Evolutionary conservation across 371 early-diverging fungal genomes (phyloP).

Genomic region (Mortierella sp.): DNA sequence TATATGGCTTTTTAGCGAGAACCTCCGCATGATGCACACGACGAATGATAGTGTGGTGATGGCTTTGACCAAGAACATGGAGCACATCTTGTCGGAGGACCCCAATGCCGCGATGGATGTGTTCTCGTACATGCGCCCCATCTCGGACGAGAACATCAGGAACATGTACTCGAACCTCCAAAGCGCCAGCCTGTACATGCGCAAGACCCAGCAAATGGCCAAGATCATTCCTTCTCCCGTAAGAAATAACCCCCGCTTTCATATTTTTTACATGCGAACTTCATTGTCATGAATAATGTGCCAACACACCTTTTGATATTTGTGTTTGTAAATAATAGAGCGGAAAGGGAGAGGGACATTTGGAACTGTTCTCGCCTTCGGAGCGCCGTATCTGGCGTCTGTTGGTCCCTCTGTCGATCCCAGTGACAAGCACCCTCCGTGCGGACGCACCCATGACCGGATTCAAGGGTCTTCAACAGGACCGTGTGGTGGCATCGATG

Average conservation of each 20-base stretch:
- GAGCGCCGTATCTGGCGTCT: constrained; percentile 73
- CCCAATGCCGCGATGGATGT: constrained; percentile 57
- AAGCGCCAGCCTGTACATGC: constrained; percentile 63
- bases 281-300: too few relatives aligned
- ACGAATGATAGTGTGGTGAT: constrained; percentile 53
- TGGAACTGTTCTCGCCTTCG: constrained; percentile 73
- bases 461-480: constrained; percentile 65
- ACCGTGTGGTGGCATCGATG: constrained; percentile 68
- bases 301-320: too few relatives aligned
- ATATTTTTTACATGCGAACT: neutral
- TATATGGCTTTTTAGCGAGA: constrained; percentile 14
- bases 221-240: constrained; percentile 65
- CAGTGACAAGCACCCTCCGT: constrained; percentile 55
- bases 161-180: constrained; percentile 65
- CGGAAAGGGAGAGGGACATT: constrained; percentile 71
- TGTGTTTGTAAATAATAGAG: constrained; percentile 58
- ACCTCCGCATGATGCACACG: constrained; percentile 51
- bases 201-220: constrained; percentile 69
- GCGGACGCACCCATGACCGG: constrained; percentile 60
- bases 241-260: too few relatives aligned
- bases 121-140: constrained; percentile 59
- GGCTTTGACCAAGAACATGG: constrained; percentile 49
- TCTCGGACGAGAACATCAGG: constrained; percentile 44
- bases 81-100: constrained; percentile 28
- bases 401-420: constrained; percentile 71